These are phyloP conservation scores for Metrosideros polymorpha DNA, from an alignment of 441 rosid species.

Conservation along the genomic window DNA sequence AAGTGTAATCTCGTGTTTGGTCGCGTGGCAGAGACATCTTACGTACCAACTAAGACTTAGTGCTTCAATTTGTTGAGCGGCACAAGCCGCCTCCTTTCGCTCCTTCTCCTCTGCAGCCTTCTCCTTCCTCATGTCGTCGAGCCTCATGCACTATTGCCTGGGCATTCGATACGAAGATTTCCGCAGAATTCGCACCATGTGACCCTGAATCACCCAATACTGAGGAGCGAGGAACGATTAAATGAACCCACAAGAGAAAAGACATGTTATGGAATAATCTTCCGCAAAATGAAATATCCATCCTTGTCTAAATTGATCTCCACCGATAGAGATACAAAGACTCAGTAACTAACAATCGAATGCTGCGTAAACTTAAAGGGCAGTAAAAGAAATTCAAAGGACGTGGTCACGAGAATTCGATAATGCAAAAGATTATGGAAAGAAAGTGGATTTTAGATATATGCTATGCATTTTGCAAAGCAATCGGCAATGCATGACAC, in stretches of 20 bases:
- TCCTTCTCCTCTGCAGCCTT: constrained; percentile 69
- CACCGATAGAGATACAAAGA: not conserved
- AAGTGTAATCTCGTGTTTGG: not conserved
- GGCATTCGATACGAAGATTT: constrained; percentile 55
- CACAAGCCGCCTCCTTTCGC: constrained; percentile 49
- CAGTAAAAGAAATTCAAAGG: not conserved
- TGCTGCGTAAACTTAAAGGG: not conserved
- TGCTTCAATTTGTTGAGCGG: constrained; percentile 78
- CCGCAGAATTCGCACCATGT: constrained; percentile 89
- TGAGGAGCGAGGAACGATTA: not conserved
- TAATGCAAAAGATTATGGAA: not conserved
- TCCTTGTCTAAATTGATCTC: not conserved
- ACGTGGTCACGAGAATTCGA: not conserved
- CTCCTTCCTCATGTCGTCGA: constrained; percentile 58
- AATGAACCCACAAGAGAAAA: not conserved
- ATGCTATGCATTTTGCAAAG: accelerated
- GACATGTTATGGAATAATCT: not conserved
- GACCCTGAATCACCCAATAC: constrained; percentile 93
- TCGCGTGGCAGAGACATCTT: not conserved
- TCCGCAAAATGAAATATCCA: not conserved
- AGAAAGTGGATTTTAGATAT: not conserved
- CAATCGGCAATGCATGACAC: not conserved
- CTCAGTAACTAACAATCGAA: not conserved
- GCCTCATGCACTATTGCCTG: constrained; percentile 58
- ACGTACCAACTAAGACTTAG: constrained; percentile 23